phyloP scores from a whole-genome alignment of 139 green algal species.

The Pseudopediastrum boryanum region DNA sequence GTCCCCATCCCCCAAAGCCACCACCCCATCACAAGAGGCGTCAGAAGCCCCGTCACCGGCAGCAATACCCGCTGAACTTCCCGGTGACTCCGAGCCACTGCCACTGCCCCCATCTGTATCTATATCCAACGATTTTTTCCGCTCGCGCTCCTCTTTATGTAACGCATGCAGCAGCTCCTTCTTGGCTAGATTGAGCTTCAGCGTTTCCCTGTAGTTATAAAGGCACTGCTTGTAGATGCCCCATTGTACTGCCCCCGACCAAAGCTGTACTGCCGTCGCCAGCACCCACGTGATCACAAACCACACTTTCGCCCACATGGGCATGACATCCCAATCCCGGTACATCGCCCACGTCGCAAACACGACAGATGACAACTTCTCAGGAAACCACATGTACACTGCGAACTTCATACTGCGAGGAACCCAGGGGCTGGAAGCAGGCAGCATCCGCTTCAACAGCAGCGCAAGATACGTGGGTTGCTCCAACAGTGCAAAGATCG shows the following conservation, averaged over 20 bases:
- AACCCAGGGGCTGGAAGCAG: neutral
- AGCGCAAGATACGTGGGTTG: slow-evolving; percentile 31
- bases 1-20: no score
- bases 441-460: slow-evolving; percentile 34
- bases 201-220: no score
- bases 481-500: slow-evolving; percentile 25
- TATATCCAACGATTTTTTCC: no score
- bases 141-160: no score
- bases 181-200: no score
- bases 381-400: slow-evolving; percentile 24
- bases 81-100: no score
- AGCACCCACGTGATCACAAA: slow-evolving; percentile 17
- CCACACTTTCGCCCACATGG: slow-evolving; percentile 18
- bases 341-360: slow-evolving; percentile 2
- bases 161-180: no score
- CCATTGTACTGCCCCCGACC: slow-evolving; percentile 21
- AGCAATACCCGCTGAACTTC: no score
- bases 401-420: neutral
- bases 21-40: no score
- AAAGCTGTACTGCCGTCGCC: neutral
- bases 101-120: no score
- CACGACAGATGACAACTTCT: neutral
- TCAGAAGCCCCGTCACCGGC: no score
- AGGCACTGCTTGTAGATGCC: slow-evolving; percentile 14
- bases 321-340: slow-evolving; percentile 26